phyloP scores from a whole-genome alignment of 108 stramenopile species.

The Nitzschia putrida region DNA sequence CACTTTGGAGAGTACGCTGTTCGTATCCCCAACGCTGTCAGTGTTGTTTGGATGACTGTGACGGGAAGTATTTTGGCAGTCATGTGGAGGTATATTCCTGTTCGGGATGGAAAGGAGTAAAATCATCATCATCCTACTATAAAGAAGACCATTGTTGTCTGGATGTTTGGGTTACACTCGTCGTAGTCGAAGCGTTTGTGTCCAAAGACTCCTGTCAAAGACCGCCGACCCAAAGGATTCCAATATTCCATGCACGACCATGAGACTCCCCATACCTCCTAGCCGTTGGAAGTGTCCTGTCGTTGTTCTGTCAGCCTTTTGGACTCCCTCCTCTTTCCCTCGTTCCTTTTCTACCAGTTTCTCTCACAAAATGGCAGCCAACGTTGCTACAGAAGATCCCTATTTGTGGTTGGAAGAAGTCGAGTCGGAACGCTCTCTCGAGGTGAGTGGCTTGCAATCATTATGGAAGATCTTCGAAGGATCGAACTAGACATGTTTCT shows the following conservation, averaged over 20 bases:
- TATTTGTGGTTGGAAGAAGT: slow-evolving; percentile 84
- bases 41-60: slow-evolving; percentile 98
- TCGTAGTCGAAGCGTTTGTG: too few relatives aligned
- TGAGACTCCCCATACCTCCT: not conserved
- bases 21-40: slow-evolving; percentile 95
- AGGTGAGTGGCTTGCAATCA: slow-evolving; percentile 13
- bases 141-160: not conserved
- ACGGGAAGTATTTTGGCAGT: slow-evolving; percentile 92
- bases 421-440: slow-evolving; percentile 66
- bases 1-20: slow-evolving; percentile 94
- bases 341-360: not conserved
- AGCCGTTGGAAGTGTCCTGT: not conserved
- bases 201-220: not conserved
- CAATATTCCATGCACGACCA: not conserved
- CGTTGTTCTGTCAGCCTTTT: slow-evolving; percentile 1
- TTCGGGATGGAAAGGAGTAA: slow-evolving; percentile 49
- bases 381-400: slow-evolving; percentile 54
- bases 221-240: not conserved
- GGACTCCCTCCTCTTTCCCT: too few relatives aligned
- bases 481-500: not conserved
- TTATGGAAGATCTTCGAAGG: not conserved
- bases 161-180: not conserved
- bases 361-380: slow-evolving; percentile 5
- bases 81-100: slow-evolving; percentile 95
- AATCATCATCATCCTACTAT: not conserved